Base-by-base conservation (phyloP, 257 asterid species). In the Penstemon barbatus region DNA sequence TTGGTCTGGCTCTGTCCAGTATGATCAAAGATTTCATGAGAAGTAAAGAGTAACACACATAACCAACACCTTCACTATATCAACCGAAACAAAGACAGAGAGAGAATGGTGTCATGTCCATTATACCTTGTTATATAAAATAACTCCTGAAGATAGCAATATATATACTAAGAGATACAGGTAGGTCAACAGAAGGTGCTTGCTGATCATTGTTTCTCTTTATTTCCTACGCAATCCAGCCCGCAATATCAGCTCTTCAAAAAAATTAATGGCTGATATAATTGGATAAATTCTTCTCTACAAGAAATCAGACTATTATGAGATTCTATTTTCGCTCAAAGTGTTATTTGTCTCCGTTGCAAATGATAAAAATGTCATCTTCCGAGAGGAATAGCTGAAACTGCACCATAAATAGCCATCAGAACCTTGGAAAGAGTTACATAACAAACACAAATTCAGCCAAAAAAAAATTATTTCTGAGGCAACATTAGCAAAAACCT, bases 111-210 rank as follows among this genome's bases (percentile, higher is more conserved):
- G n/a, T 11, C 2, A 55, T 46, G 57, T 33, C 57, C 33, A 33
- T 45, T 46, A 44, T 79, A 90, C 98, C 97, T 93, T 93, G 88
- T 93, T 93, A 81, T 90, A 90, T 64, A 93, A 85, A 72, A 93
- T 93, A 74, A 93, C 97, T 71, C 94, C 98, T 0, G 98, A 90
- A 13, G 97, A 93, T 67, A 93, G 87, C 74, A 86, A 36, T 73
- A 93, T 84, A 63, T 93, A 93, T 62, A 84, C 84, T 48, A 88
- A 72, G 68, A 93, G 92, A 84, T 85, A 93, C 61, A 88, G 74
- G 80, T 93, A 90, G 57, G 98, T 92, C 85, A 90, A 78, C 44
- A 88, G 70, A 80, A 87, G 97, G 46, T 88, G 93, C 60, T 78
- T 92, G 95, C 78, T 84, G 84, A 92, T 81, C 91, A 86, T 83